These are phyloP conservation scores for Lepiota venenata DNA, from an alignment of 768 basidiomycete genomes.

Conservation along the genomic window DNA sequence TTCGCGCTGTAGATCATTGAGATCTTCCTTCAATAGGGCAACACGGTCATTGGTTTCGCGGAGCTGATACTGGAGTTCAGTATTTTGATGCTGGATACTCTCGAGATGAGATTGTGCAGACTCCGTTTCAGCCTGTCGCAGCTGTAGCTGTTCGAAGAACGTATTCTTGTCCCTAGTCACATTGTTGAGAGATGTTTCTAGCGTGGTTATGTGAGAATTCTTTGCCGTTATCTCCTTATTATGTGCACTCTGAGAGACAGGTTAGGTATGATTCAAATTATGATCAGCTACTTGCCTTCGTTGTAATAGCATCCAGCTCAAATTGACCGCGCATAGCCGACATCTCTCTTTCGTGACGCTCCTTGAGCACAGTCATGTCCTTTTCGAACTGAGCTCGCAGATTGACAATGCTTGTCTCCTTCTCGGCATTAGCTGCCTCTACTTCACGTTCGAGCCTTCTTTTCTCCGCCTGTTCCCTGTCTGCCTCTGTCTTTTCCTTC, in stretches of 20 bases:
- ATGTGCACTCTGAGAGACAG: conserved; percentile 51
- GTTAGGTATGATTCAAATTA: conserved; percentile 6
- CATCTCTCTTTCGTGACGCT: conserved; percentile 74
- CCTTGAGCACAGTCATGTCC: conserved; percentile 57
- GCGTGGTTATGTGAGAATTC: conserved; percentile 56
- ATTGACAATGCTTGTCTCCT: conserved; percentile 56
- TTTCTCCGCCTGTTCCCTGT: conserved; percentile 52
- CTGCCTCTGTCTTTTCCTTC: conserved; percentile 50
- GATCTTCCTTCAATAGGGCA: conserved; percentile 67
- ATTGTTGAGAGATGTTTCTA: conserved; percentile 69
- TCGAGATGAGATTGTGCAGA: conserved; percentile 75
- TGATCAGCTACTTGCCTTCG: conserved; percentile 53
- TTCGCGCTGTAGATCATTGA: conserved; percentile 59
- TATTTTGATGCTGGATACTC: conserved; percentile 69
- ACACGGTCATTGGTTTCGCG: conserved; percentile 76
- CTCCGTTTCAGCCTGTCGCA: conserved; percentile 89
- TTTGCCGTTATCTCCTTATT: conserved; percentile 63
- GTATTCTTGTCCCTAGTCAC: conserved; percentile 72
- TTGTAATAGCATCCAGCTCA: conserved; percentile 70
- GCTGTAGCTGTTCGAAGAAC: conserved; percentile 84
- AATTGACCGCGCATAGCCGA: conserved; percentile 61
- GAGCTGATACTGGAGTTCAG: conserved; percentile 84
- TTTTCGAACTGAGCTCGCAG: conserved; percentile 70
- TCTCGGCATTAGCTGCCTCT: conserved; percentile 55
- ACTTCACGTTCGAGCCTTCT: conserved; percentile 60